These are phyloP conservation scores for Myxozyma kluyveri DNA, from an alignment of 805 yeast genomes.

Conservation along the genomic window DNA sequence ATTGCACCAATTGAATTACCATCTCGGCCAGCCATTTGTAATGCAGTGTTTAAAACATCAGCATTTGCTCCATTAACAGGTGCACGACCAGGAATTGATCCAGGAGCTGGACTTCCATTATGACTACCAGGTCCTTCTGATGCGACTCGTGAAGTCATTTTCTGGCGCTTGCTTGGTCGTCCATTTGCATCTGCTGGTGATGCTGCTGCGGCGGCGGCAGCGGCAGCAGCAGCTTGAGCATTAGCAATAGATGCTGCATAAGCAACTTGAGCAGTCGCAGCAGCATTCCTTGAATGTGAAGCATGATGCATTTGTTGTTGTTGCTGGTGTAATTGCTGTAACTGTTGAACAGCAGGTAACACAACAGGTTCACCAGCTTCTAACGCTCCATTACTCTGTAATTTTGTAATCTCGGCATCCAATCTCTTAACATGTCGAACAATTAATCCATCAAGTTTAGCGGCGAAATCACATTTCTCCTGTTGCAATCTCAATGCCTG, in stretches of 20 bases:
- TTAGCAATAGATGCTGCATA: neutral
- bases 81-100: slow-evolving; percentile 2
- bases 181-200: neutral
- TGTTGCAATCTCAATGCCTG: slow-evolving; percentile 61
- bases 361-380: slow-evolving; percentile 19
- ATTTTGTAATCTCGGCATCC: slow-evolving; percentile 69
- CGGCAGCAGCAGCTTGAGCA: slow-evolving; percentile 32
- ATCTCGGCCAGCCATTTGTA: slow-evolving; percentile 5
- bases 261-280: neutral
- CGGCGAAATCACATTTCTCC: slow-evolving; percentile 75
- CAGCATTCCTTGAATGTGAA: neutral
- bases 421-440: slow-evolving; percentile 70
- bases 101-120: neutral
- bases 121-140: neutral
- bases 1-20: slow-evolving; percentile 13
- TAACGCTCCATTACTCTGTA: slow-evolving; percentile 78
- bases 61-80: no score
- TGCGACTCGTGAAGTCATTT: neutral
- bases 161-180: neutral
- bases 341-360: slow-evolving; percentile 10
- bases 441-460: slow-evolving; percentile 66
- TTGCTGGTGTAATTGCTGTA: slow-evolving; percentile 4
- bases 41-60: neutral
- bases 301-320: neutral
- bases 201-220: slow-evolving; percentile 13